Evolutionary conservation across 345 rosid species (phyloP), one percentile per base, ranked within the genome.

Genomic region (Excoecaria agallocha): DNA sequence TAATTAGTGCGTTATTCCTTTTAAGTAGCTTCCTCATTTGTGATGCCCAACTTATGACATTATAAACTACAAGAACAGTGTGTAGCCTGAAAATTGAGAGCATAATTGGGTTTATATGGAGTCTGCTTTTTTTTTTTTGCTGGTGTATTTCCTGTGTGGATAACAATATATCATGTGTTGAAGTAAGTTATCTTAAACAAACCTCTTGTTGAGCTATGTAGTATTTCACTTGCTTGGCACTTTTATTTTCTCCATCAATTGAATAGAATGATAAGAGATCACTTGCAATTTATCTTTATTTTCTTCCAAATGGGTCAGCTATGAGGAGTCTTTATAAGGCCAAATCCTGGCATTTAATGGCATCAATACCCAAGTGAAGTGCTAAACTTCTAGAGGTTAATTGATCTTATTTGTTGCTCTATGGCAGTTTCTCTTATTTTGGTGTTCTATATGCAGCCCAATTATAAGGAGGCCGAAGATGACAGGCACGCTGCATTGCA

Each of bases 401-500:
- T 0, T 9, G 3, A 25, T 50, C 37, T 48, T 25, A n/a, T 15
- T 3, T 30, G 8, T 54, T 25, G 22, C 35, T 43, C 54, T 6
- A 1, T 20, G 20, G 0, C 49, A 1, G 17, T 57, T 39, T 16
- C 13, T 17, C 68, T 19, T 10, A 61, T 24, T 25, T 50, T 72
- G n/a, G 38, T 22, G 22, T 57, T 17, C 70, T 25, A 6, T 69
- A 13, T 77, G 79, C 87, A 89, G 98, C 89, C 90, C 66, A 85
- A 75, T 76, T 82, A 67, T 0, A 80, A 45, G 76, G 97, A 84
- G 77, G 94, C 84, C 39, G 87, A 73, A 80, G 89, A 82, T 41
- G 97, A 91, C 80, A 70, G 87, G 73, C 88, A 76, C 43, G 64
- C 86, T 62, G 91, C 93, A 54, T 61, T 78, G 38, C 88, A 80